Conservation (phyloP, 139 green algal genomes). For the Volvox africanus region DNA sequence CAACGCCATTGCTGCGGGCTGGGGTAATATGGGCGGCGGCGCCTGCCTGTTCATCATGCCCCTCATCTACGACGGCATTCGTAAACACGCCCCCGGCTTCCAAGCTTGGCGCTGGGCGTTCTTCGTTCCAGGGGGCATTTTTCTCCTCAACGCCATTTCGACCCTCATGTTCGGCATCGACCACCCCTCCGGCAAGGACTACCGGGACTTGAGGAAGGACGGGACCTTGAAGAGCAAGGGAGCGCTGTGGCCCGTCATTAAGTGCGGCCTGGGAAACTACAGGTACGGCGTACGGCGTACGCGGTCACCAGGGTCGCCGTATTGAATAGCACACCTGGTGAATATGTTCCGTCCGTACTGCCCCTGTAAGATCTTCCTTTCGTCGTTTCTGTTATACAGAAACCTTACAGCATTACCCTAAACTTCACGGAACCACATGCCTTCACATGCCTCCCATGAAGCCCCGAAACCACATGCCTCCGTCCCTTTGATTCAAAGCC, state of each 20-base stretch:
- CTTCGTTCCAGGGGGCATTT: conserved; percentile 77
- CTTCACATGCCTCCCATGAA: too few species aligned
- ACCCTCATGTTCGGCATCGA: conserved; percentile 62
- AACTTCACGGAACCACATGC: too few species aligned
- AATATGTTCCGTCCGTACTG: not conserved
- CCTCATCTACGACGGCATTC: conserved; percentile 78
- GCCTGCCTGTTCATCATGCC: conserved; percentile 96
- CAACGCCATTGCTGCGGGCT: conserved; percentile 88
- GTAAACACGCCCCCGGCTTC: conserved; percentile 45
- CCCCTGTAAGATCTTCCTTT: not conserved
- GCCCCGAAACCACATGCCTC: not conserved
- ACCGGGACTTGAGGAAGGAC: conserved; percentile 78
- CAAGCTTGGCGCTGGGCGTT: conserved; percentile 81
- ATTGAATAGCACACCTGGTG: too few species aligned
- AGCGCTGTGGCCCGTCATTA: conserved; percentile 72
- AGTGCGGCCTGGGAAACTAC: conserved; percentile 87
- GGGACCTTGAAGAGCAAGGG: conserved; percentile 79
- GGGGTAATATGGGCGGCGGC: conserved; percentile 93
- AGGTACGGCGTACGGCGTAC: conserved; percentile 21
- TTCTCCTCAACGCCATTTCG: conserved; percentile 79
- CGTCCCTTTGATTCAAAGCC: not conserved
- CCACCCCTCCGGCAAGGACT: conserved; percentile 68
- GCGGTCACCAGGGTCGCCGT: too few species aligned
- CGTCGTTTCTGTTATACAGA: not conserved
- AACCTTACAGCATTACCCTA: not conserved